Evolutionary conservation across 768 basidiomycete species (phyloP), one percentile per base, ranked within the genome.

Genomic region (Trametes cinnabarina): DNA sequence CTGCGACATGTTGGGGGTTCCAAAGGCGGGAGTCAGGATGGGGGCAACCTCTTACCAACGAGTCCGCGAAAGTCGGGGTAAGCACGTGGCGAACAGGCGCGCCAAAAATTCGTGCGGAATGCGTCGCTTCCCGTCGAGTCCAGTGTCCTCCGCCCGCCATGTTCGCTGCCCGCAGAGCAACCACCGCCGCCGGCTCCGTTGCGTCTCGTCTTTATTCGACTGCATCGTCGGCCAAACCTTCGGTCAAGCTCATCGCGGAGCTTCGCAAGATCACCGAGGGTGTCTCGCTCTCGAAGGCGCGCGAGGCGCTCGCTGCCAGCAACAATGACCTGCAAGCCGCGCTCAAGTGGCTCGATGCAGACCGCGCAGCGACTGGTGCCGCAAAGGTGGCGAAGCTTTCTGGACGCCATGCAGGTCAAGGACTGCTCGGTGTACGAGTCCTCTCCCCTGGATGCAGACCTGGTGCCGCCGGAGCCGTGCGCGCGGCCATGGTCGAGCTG

Each of bases 401-500:
- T 2, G 84, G 80, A n/a, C 78, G 95, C 48, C 70, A 78, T 7
- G 84, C 95, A 2, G 79, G 80, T 20, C 85, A 97, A 65, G 95
- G 96, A 2, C 76, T 94, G 17, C 78, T 98, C 37, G 86, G 86
- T 52, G 77, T 89, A n/a, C 86, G 84, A 42, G 73, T 92, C 11
- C 79, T 96, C 22, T 85, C 90, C 17, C 76, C 80, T 14, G 90
- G 88, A 15, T 73, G 74, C 10, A 55, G 57, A 8, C 35, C 57
- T 20, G 78, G 77, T 17, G 62, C 70, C 66, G 46, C 68, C 63
- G 11, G 74, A 67, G 35, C 61, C 63, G 73, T 90, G 34, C 83
- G 91, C 35, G 93, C 90, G 11, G 86, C 88, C 19, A 89, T 97
- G 82, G 77, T 98, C 55, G 95, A 98, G 72, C 77, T 97, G 60